A percentile compares a stretch with the other conserved stretches of the same genome.
phyloP scores from a whole-genome alignment of 768 basidiomycete genomes.

The Solioccasus polychromus region DNA sequence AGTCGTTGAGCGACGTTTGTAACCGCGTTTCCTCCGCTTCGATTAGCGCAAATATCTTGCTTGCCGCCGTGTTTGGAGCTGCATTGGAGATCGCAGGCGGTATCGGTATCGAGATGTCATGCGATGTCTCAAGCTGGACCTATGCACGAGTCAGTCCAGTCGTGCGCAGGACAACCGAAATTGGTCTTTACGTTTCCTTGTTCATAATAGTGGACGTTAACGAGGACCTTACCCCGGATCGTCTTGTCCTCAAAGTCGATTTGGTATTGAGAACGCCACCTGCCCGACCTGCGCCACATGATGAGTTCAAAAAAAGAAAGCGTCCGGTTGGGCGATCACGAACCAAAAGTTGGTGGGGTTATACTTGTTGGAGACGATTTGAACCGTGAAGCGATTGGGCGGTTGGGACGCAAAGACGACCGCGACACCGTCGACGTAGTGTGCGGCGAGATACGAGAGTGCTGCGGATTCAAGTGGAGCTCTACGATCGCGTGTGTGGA shows the following conservation, averaged over 20 bases:
- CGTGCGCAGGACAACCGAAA: background rate
- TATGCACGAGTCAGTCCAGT: conserved; percentile 28
- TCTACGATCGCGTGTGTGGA: conserved; percentile 36
- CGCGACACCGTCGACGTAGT: conserved; percentile 77
- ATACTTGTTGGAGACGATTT: conserved; percentile 95
- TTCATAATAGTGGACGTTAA: conserved; percentile 96
- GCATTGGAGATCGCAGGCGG: conserved; percentile 56
- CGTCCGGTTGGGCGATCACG: background rate
- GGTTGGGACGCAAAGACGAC: conserved; percentile 63
- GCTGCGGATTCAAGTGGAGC: conserved; percentile 67
- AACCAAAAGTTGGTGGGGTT: conserved; percentile 93
- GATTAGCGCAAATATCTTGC: conserved; percentile 77
- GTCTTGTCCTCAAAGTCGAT: conserved; percentile 59
- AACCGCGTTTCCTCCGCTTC: conserved; percentile 78
- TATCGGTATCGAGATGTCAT: conserved; percentile 61
- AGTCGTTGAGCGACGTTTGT: conserved; percentile 74
- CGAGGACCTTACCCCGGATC: conserved; percentile 69
- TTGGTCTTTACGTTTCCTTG: conserved; percentile 79
- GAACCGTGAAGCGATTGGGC: conserved; percentile 56
- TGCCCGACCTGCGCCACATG: conserved; percentile 69
- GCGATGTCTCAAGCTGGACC: conserved; percentile 87
- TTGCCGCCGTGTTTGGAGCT: conserved; percentile 49
- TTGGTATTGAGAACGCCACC: conserved; percentile 88
- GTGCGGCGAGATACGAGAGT: conserved; percentile 68
- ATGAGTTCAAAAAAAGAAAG: background rate